phyloP scores from a whole-genome alignment of 495 filamentous ascomycete genomes.

The Viridothelium virens region DNA sequence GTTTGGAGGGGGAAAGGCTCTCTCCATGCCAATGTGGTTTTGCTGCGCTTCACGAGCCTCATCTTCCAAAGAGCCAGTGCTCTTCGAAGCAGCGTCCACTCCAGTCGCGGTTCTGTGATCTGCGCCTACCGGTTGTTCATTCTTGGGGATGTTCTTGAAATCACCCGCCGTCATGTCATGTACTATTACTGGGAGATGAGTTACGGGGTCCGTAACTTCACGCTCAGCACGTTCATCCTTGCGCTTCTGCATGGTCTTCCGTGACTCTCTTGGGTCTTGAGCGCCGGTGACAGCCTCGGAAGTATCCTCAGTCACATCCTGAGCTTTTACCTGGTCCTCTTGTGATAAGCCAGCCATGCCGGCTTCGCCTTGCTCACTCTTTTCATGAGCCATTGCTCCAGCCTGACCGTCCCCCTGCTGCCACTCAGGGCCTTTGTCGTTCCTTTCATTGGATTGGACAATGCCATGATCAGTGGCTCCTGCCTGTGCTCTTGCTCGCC shows the following conservation, averaged over 20 bases:
- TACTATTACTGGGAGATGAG: slow-evolving; percentile 56
- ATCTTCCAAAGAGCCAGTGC: slow-evolving; percentile 36
- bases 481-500: slow-evolving; percentile 32
- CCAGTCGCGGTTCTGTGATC: slow-evolving; percentile 42
- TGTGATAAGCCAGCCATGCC: slow-evolving; percentile 6
- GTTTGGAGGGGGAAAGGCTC: slow-evolving; percentile 56
- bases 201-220: slow-evolving; percentile 65
- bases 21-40: slow-evolving; percentile 44
- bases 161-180: slow-evolving; percentile 58
- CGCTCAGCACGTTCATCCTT: slow-evolving; percentile 44
- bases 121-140: slow-evolving; percentile 42
- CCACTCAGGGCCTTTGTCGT: slow-evolving; percentile 20
- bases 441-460: slow-evolving; percentile 14
- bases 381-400: slow-evolving; percentile 32
- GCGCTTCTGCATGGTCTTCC: slow-evolving; percentile 49
- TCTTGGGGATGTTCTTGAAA: slow-evolving; percentile 48
- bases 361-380: slow-evolving; percentile 25
- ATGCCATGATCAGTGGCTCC: slow-evolving; percentile 1
- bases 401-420: slow-evolving; percentile 18
- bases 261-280: slow-evolving; percentile 48
- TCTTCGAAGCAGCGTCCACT: slow-evolving; percentile 41
- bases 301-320: slow-evolving; percentile 43
- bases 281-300: slow-evolving; percentile 42
- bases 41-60: slow-evolving; percentile 45
- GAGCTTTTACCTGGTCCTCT: slow-evolving; percentile 29